Evolutionary conservation across 192 early-diverging fungal genomes (phyloP).

Genomic region (Anaeromyces robustus): DNA sequence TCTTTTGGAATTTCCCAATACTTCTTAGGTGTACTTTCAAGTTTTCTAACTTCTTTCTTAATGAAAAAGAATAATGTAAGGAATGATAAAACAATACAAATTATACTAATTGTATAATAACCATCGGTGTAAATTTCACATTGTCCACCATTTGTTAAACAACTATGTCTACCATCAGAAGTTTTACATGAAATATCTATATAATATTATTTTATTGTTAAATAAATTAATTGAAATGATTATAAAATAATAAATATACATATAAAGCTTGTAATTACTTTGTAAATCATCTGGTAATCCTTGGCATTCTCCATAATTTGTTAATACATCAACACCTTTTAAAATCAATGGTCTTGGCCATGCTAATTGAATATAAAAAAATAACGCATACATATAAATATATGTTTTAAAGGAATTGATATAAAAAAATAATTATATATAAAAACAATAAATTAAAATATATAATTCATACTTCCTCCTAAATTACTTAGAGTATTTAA

Average conservation of each 20-base stretch:
- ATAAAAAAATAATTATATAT: not conserved
- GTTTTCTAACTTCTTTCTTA: not conserved
- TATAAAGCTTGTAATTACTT: not conserved
- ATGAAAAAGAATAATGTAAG: not conserved
- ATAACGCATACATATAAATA: no score
- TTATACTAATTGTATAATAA: not conserved
- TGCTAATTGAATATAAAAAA: not conserved
- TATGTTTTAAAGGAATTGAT: no score
- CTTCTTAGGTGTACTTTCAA: not conserved
- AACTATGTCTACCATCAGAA: not conserved
- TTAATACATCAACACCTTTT: not conserved
- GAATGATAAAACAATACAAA: not conserved
- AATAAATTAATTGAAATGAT: no score
- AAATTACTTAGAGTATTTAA: constrained; percentile 81
- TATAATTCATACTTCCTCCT: constrained; percentile 91
- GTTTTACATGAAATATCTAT: not conserved
- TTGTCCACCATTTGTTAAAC: not conserved
- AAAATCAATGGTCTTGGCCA: not conserved
- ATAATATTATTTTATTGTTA: not conserved
- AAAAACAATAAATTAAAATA: constrained; percentile 32
- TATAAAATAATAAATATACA: no score
- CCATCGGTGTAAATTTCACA: not conserved
- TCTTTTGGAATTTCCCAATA: not conserved
- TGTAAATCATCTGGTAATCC: not conserved
- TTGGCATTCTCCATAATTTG: not conserved